Conservation (phyloP, 179 eudicot species). For the Monotropa hypopitys region DNA sequence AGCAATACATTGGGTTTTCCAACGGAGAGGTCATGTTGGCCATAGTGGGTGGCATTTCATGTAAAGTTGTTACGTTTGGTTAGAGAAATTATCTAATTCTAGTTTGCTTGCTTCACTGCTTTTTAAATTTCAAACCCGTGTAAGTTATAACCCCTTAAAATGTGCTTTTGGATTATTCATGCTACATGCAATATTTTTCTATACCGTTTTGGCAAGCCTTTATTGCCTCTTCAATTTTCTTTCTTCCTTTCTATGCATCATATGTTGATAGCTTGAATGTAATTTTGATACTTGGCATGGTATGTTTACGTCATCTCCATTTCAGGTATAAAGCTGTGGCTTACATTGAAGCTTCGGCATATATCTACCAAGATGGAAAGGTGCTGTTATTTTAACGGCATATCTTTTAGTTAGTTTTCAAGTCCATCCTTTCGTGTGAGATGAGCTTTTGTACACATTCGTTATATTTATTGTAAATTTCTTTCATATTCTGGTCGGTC, state of each 20-base stretch:
- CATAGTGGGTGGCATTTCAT: background rate
- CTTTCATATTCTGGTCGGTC: background rate
- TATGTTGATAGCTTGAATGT: background rate
- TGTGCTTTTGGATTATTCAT: background rate
- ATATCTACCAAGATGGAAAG: slow-evolving; percentile 96
- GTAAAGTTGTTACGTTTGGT: background rate
- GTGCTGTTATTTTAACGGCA: slow-evolving; percentile 18
- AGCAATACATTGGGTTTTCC: background rate
- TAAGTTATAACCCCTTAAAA: background rate
- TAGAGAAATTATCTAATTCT: background rate
- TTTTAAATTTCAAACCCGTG: background rate
- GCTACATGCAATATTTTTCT: background rate
- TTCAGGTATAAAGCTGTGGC: slow-evolving; percentile 92
- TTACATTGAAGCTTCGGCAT: slow-evolving; percentile 89
- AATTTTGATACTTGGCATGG: background rate
- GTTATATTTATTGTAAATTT: background rate
- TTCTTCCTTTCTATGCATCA: background rate
- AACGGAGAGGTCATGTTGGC: background rate
- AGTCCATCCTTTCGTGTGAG: background rate
- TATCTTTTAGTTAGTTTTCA: background rate
- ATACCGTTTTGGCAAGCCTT: background rate
- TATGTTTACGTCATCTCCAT: background rate
- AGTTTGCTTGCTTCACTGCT: background rate
- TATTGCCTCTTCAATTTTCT: background rate
- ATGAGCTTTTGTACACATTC: background rate